Evolutionary conservation across 805 yeast species (phyloP).

Genomic region (Blastobotrys mokoenaii): DNA sequence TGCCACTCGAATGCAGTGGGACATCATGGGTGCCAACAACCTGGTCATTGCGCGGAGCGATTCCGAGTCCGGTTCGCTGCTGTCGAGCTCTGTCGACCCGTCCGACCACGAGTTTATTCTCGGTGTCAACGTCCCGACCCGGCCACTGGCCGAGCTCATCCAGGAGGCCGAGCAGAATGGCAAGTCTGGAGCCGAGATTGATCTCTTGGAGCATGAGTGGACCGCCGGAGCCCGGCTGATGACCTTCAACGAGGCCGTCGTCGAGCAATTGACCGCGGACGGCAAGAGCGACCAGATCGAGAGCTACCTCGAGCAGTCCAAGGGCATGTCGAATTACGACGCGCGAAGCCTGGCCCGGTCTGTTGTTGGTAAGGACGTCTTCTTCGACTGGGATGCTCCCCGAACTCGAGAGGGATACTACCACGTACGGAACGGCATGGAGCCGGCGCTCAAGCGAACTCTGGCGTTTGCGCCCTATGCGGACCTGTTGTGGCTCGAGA

Average conservation of each 20-base stretch:
- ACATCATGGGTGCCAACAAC: conserved; percentile 51
- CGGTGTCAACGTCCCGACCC: conserved; percentile 36
- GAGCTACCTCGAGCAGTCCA: conserved; percentile 20
- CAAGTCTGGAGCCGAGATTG: conserved; percentile 28
- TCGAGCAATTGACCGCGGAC: conserved; percentile 22
- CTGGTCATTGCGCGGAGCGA: conserved; percentile 55
- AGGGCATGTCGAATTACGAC: conserved; percentile 26
- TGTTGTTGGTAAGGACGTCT: conserved; percentile 28
- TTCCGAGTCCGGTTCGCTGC: conserved; percentile 44
- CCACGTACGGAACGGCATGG: conserved; percentile 41
- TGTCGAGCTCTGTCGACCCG: conserved; percentile 46
- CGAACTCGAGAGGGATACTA: conserved; percentile 52
- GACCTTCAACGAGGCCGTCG: conserved; percentile 46
- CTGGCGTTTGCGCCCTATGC: conserved; percentile 49
- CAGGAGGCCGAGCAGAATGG: conserved; percentile 37
- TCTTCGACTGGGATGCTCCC: conserved; percentile 54
- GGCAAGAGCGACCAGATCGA: conserved; percentile 27
- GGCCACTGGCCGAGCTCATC: conserved; percentile 40
- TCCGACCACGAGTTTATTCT: conserved; percentile 48
- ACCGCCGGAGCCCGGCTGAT: conserved; percentile 32
- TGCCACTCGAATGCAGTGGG: conserved; percentile 58
- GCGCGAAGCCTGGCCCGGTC: conserved; percentile 24
- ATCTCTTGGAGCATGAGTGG: conserved; percentile 41
- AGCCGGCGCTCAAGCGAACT: conserved; percentile 47
- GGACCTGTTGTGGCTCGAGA: conserved; percentile 55